phyloP scores from a whole-genome alignment of 2,329 filamentous ascomycete species.

The Westerdykella ornata region DNA sequence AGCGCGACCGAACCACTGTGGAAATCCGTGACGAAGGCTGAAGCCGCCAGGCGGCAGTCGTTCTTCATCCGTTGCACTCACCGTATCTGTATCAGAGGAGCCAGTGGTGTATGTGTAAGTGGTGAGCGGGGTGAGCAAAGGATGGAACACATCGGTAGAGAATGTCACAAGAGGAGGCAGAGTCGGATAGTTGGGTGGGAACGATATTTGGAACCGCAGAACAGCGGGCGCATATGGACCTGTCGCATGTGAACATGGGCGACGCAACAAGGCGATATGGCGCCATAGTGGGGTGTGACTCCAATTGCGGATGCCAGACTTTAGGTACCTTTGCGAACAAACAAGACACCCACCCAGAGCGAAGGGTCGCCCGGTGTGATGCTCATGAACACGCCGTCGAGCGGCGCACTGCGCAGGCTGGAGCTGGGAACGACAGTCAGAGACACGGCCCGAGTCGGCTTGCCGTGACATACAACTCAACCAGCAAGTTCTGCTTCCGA shows the following conservation, averaged over 20 bases:
- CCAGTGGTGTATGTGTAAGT: constrained; percentile 88
- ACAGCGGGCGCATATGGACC: constrained; percentile 85
- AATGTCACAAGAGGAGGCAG: constrained; percentile 82
- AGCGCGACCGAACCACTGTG: constrained; percentile 66
- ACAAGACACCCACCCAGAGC: constrained; percentile 85
- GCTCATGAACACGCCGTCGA: constrained; percentile 79
- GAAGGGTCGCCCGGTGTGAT: constrained; percentile 74
- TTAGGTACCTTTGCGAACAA: constrained; percentile 73
- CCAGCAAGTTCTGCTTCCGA: constrained; percentile 67
- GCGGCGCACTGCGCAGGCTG: constrained; percentile 73
- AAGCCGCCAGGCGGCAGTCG: constrained; percentile 82
- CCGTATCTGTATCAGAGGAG: constrained; percentile 63
- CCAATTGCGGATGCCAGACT: constrained; percentile 3
- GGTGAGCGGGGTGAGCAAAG: constrained; percentile 84
- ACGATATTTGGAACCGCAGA: constrained; percentile 83
- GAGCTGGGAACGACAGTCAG: constrained; percentile 50
- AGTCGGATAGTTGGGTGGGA: constrained; percentile 71
- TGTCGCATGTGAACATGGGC: constrained; percentile 39
- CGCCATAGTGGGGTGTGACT: neutral
- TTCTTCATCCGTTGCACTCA: constrained; percentile 77
- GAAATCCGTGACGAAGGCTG: constrained; percentile 84
- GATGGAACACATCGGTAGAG: constrained; percentile 89
- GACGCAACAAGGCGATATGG: constrained; percentile 1
- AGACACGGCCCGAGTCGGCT: constrained; percentile 9
- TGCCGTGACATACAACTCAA: constrained; percentile 64